Evolutionary conservation across 768 basidiomycete genomes (phyloP), one percentile per base, ranked within the genome.

Genomic region (Boletus vinaceobasis): DNA sequence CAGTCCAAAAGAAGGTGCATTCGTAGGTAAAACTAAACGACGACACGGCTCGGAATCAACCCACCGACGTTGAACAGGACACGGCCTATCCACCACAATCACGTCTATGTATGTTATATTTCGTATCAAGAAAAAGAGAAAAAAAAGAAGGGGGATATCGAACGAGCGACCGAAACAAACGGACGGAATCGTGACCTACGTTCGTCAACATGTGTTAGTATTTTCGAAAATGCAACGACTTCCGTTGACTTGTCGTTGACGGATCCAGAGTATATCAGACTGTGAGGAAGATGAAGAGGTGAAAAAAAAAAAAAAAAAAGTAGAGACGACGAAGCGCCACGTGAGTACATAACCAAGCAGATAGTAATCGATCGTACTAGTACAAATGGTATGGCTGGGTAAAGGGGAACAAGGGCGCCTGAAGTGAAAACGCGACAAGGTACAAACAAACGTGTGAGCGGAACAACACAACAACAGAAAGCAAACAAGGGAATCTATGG

Each of bases 341-440:
- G 32, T 58, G 49, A 58, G 56, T 50, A 50, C 60, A 57, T 57
- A 61, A 61, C 60, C 60, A 61, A 61, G 50, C 59, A 33, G 7
- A 39, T 50, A 27, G 23, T 23, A 23, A 23, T 23, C 23, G 23
- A 43, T 21, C 19, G n/a, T 58, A 62, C 39, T 55, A 31, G 56
- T 62, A 62, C 60, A 62, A 5, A 43, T 62, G 60, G 45, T 60
- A 61, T 60, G 31, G 50, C 39, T 27, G 56, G 60, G 59, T 42
- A 46, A 49, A 35, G 42, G 7, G 7, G 35, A 39, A 32, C 19
- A 40, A n/a, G 8, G 17, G 40, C 37, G 50, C 48, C 19, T 23
- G n/a, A 43, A 37, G 21, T 33, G 47, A 52, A 48, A 4, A 44
- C 49, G 48, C 45, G 42, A 19, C 21, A 4, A 31, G 3, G 33